Percentiles rank a stretch among this genome's conserved stretches.
phyloP scores from a whole-genome alignment of 176 grass and related monocot genomes.

The Alopecurus myosuroides region DNA sequence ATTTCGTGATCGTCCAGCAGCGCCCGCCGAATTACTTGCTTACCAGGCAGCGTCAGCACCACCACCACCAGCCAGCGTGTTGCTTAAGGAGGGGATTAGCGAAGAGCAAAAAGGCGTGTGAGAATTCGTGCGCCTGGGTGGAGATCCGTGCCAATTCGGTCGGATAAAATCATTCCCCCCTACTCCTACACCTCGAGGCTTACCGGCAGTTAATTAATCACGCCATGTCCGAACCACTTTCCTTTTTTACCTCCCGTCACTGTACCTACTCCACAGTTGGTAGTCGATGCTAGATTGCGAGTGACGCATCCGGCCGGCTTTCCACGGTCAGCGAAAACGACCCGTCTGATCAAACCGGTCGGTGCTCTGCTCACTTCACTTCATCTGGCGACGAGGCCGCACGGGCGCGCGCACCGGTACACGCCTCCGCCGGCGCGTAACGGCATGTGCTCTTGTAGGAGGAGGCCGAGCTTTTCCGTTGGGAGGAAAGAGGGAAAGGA shows the following conservation, averaged over 20 bases:
- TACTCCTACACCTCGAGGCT: slow-evolving; percentile 14
- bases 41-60: not conserved
- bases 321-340: slow-evolving; percentile 10
- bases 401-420: not conserved
- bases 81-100: not conserved
- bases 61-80: not conserved
- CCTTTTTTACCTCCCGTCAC: not conserved
- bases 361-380: not conserved
- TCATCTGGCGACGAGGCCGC: not conserved
- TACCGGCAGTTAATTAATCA: slow-evolving; percentile 8
- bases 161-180: slow-evolving; percentile 37
- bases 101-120: slow-evolving; percentile 7
- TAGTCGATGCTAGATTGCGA: not conserved
- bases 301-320: not conserved
- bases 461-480: not conserved
- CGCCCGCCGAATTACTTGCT: not conserved
- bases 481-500: not conserved
- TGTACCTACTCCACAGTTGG: not conserved
- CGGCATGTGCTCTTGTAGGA: not conserved
- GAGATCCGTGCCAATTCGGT: slow-evolving; percentile 33
- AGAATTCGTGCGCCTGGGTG: slow-evolving; percentile 17
- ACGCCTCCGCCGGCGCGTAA: not conserved
- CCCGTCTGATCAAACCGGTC: not conserved
- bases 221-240: not conserved
- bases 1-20: not conserved